Conservation (phyloP, 768 basidiomycete genomes). For the Tephrocybe sp. region DNA sequence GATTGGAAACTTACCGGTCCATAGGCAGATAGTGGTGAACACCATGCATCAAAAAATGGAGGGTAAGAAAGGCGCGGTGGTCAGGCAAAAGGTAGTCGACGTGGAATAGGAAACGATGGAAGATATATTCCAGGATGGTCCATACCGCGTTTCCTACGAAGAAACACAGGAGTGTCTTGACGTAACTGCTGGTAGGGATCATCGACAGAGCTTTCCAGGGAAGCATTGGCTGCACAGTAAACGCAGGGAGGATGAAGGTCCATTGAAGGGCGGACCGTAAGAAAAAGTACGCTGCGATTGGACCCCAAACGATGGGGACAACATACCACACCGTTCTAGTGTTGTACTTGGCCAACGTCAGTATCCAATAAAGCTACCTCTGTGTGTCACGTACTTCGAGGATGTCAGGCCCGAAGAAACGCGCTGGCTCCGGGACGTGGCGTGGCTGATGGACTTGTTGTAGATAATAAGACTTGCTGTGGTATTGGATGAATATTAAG, state of each 20-base stretch:
- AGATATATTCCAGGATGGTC: slow-evolving; percentile 89
- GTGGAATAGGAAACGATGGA: slow-evolving; percentile 98
- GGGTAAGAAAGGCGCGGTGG: slow-evolving; percentile 67
- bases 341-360: slow-evolving; percentile 49
- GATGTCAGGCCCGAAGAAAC: slow-evolving; percentile 79
- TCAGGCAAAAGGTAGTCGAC: slow-evolving; percentile 89
- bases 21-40: slow-evolving; percentile 98
- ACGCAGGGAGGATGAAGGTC: slow-evolving; percentile 64
- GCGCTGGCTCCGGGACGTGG: slow-evolving; percentile 79
- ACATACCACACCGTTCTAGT: slow-evolving; percentile 94
- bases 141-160: slow-evolving; percentile 85
- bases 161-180: slow-evolving; percentile 68
- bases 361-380: neutral
- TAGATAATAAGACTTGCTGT: slow-evolving; percentile 93
- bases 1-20: slow-evolving; percentile 63
- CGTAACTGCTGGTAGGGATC: slow-evolving; percentile 50
- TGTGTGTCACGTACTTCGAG: slow-evolving; percentile 62
- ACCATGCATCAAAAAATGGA: slow-evolving; percentile 94
- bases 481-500: slow-evolving; percentile 2
- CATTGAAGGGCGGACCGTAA: slow-evolving; percentile 84
- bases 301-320: slow-evolving; percentile 89
- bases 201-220: slow-evolving; percentile 48
- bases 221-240: slow-evolving; percentile 54
- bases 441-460: slow-evolving; percentile 97
- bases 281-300: slow-evolving; percentile 80